phyloP scores from a whole-genome alignment of 2,329 filamentous ascomycete genomes.

The Botrytis medusae region DNA sequence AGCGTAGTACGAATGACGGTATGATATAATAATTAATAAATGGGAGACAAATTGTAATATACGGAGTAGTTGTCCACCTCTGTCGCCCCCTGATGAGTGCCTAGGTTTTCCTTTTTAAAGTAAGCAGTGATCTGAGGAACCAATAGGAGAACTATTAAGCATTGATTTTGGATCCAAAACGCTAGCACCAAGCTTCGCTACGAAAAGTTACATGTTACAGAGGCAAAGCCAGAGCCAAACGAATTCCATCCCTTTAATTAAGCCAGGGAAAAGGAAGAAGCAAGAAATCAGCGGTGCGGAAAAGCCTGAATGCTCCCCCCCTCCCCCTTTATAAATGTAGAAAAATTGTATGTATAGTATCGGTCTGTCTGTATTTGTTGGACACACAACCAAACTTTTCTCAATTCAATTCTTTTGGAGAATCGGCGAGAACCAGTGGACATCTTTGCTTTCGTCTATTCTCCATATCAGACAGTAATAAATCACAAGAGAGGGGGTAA shows the following conservation, averaged over 20 bases:
- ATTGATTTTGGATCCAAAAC: constrained; percentile 8
- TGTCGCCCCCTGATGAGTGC: constrained; percentile 5
- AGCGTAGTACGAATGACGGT: background rate
- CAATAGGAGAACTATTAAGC: constrained; percentile 11
- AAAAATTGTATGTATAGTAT: background rate
- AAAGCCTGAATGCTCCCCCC: background rate
- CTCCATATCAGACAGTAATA: background rate
- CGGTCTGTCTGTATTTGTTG: background rate
- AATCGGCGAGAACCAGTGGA: background rate
- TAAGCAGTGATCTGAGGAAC: background rate
- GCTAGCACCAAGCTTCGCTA: constrained; percentile 17
- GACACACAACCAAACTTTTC: background rate
- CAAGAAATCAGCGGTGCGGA: constrained; percentile 12
- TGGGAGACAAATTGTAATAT: background rate
- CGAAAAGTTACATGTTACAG: constrained; percentile 15
- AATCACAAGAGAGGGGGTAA: background rate
- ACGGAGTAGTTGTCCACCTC: background rate
- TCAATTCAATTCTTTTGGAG: background rate
- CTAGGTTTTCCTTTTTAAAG: background rate
- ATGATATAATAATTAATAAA: background rate
- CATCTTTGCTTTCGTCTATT: background rate
- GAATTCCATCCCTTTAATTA: constrained; percentile 22
- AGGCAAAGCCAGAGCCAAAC: constrained; percentile 12
- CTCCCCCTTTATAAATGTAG: constrained; percentile 11
- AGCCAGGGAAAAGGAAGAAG: constrained; percentile 6